Conservation (phyloP, 2,329 filamentous ascomycete species). For the Sclerotinia subarctica region DNA sequence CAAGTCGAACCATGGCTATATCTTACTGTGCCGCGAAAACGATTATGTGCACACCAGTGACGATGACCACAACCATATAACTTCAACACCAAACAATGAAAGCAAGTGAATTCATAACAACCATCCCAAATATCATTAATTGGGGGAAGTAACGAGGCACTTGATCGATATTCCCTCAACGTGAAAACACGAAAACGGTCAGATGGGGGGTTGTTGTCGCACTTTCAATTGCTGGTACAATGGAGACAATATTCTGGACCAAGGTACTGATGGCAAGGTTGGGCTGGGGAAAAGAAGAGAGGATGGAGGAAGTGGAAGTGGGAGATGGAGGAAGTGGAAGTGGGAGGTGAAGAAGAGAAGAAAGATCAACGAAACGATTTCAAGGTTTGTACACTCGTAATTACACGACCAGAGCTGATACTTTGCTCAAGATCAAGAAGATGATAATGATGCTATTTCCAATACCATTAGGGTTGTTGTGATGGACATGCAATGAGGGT, state of each 20-base stretch:
- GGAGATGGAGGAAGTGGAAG: not conserved
- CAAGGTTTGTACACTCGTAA: not conserved
- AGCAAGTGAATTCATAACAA: too few relatives aligned
- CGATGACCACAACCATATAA: not conserved
- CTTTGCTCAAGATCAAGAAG: not conserved
- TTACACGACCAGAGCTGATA: not conserved
- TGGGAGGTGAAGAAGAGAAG: not conserved
- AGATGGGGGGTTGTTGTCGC: conserved; percentile 22
- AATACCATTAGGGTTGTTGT: not conserved
- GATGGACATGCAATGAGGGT: not conserved
- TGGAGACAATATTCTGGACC: conserved; percentile 19
- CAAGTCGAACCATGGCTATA: not conserved
- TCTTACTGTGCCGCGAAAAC: not conserved
- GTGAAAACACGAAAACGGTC: conserved; percentile 17
- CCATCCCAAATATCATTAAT: not conserved
- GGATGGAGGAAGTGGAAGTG: not conserved
- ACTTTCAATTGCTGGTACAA: conserved; percentile 19
- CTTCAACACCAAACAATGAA: not conserved
- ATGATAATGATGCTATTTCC: not conserved
- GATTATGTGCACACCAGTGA: not conserved
- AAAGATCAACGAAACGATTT: not conserved
- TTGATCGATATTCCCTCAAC: not conserved
- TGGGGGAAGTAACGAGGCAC: not conserved
- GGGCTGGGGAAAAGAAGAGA: conserved; percentile 15
- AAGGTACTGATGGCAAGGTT: conserved; percentile 10